Evolutionary conservation across 2,329 filamentous ascomycete genomes (phyloP), one percentile per base, ranked within the genome.

Genomic region (Monilinia vaccinii-corymbosi): DNA sequence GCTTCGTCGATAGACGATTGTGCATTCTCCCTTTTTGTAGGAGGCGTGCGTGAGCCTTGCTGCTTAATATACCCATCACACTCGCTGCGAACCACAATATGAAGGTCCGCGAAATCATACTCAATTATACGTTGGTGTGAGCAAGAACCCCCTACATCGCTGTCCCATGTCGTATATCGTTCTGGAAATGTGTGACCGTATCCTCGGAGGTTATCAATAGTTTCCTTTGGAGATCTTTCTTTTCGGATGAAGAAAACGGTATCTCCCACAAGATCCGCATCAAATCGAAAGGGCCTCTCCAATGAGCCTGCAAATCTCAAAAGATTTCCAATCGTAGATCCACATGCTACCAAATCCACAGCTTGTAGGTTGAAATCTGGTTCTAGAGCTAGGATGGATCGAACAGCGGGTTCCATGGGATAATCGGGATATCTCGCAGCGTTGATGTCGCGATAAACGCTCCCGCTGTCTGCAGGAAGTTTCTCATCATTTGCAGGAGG

Each of bases 171-270:
- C 0, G 87, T 89, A 66, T 88, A 85, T 1, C 76, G 76, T 51
- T 88, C 83, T 0, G 83, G 83, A 64, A 90, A 89, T 0, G 81
- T 78, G 65, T 89, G 85, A 0, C 86, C 85, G 65, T 77, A 88
- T 0, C 86, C 87, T 18, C 66, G 65, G 0, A 89, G 72, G n/a
- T 75, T 75, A 0, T 72, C 64, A 6, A 89, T 83, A 0, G 76
- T 68, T 64, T 86, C 82, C 0, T 70, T 79, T 0, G 85, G 83
- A 0, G 80, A 78, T 48, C 81, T 83, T 66, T 87, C 84, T 25
- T 81, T 77, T 1, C 86, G 81, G 14, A 85, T 70, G 52, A 90
- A 78, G 71, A 89, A 86, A 0, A 87, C 76, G 0, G 82, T 84
- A 1, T 77, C 74, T 1, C 77, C 78, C 1, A 88, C 71, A 0